Conservation (phyloP, 768 basidiomycete species). For the Panaeolus cyanescens region DNA sequence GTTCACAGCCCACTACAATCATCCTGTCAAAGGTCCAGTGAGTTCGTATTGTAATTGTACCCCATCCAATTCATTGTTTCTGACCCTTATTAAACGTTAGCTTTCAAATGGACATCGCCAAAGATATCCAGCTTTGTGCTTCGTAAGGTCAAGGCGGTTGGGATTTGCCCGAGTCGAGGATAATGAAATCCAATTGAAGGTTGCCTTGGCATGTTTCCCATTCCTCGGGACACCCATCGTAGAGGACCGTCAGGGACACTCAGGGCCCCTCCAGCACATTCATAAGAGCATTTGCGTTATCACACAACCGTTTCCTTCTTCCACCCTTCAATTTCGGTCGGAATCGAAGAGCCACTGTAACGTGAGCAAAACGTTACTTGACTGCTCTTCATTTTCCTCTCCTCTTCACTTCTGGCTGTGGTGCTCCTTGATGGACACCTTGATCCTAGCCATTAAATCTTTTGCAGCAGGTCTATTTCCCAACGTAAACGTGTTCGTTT, state of each 20-base stretch:
- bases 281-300: not conserved
- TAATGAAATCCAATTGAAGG: not conserved
- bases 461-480: slow-evolving; percentile 9
- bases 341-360: slow-evolving; percentile 22
- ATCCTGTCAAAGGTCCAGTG: not conserved
- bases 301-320: not conserved
- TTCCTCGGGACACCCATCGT: not conserved
- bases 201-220: not conserved
- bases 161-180: not conserved
- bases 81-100: not conserved
- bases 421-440: slow-evolving; percentile 22
- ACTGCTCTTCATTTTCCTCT: slow-evolving; percentile 14
- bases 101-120: not conserved
- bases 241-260: not conserved
- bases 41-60: not conserved
- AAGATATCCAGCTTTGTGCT: not conserved
- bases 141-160: not conserved
- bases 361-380: slow-evolving; percentile 21
- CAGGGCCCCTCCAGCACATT: not conserved
- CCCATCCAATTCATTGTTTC: not conserved
- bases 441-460: slow-evolving; percentile 14
- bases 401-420: slow-evolving; percentile 8
- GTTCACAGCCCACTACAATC: not conserved
- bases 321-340: slow-evolving; percentile 17
- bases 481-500: slow-evolving; percentile 2